phyloP scores from a whole-genome alignment of 768 basidiomycete species.

The Inosperma sp. region DNA sequence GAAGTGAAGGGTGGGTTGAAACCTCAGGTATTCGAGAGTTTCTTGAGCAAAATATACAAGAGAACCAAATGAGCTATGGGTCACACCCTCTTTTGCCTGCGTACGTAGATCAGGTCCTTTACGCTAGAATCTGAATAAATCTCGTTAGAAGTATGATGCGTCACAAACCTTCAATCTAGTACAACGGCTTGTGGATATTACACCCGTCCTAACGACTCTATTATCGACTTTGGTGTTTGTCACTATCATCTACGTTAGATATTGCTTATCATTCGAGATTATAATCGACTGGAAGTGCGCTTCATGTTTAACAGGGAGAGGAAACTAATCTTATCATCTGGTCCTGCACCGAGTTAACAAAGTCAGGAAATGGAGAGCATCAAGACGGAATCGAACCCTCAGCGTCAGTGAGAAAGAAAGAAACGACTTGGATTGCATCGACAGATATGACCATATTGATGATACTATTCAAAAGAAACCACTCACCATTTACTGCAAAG shows the following conservation, averaged over 20 bases:
- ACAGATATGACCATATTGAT: too few species aligned
- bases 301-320: background rate
- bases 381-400: constrained; percentile 57
- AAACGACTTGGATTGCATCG: too few species aligned
- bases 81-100: background rate
- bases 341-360: background rate
- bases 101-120: background rate
- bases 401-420: constrained; percentile 37
- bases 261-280: too few species aligned
- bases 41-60: constrained; percentile 81
- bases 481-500: too few species aligned
- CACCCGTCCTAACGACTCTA: too few species aligned
- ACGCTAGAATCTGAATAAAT: background rate
- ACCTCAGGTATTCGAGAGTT: constrained; percentile 73
- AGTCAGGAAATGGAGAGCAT: constrained; percentile 35
- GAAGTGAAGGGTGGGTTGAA: constrained; percentile 52
- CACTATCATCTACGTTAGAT: too few species aligned
- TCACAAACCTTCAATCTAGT: too few species aligned
- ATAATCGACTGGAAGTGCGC: too few species aligned
- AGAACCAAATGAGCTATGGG: constrained; percentile 43
- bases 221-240: too few species aligned
- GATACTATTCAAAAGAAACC: too few species aligned
- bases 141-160: too few species aligned
- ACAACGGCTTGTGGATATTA: too few species aligned
- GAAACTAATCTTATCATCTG: background rate